phyloP scores from a whole-genome alignment of 2,329 filamentous ascomycete species.

The Penicillium decumbens region DNA sequence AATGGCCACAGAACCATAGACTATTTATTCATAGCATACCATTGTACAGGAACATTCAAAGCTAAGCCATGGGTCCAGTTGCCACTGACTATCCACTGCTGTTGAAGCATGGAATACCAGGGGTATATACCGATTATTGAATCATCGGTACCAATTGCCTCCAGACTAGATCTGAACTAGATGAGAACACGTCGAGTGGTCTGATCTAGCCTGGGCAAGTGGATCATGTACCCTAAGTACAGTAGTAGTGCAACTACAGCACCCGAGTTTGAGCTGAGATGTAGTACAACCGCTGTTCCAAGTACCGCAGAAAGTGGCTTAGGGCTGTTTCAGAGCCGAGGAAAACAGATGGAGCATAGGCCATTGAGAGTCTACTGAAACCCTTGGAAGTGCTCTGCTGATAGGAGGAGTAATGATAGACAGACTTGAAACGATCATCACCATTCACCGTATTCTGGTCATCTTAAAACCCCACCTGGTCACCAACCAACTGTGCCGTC shows the following conservation, averaged over 20 bases:
- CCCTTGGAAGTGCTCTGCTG: background rate
- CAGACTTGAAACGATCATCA: background rate
- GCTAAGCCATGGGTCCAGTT: too few species aligned
- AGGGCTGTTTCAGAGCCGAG: background rate
- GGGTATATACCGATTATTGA: too few species aligned
- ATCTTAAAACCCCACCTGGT: background rate
- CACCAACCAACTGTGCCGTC: background rate
- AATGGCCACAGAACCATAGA: background rate
- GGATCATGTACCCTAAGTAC: background rate
- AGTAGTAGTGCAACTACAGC: too few species aligned
- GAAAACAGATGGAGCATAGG: background rate
- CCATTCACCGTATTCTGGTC: background rate
- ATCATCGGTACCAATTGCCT: background rate
- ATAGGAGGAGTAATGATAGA: background rate
- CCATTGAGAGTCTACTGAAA: background rate
- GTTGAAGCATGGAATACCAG: too few species aligned
- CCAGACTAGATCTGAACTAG: too few species aligned
- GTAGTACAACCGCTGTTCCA: background rate
- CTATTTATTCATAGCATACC: background rate
- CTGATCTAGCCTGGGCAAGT: background rate
- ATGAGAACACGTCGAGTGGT: too few species aligned
- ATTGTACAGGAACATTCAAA: too few species aligned
- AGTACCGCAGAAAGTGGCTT: background rate
- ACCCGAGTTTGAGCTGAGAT: background rate
- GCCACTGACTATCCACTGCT: too few species aligned